phyloP scores from a whole-genome alignment of 169 alveolate species.

The Plasmodium inui region DNA sequence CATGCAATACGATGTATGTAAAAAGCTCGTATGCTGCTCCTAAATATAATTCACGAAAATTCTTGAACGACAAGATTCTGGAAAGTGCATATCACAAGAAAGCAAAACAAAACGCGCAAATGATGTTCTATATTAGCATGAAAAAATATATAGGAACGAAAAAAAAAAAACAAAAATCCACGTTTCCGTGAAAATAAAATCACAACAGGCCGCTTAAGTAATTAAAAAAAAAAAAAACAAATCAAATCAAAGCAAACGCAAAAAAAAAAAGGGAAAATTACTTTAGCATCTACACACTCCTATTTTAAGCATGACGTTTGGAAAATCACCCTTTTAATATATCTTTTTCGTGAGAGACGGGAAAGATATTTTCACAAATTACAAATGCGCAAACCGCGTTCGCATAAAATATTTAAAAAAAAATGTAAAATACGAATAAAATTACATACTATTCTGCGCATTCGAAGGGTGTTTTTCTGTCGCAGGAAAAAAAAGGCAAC shows the following conservation, averaged over 20 bases:
- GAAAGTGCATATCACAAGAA: not conserved
- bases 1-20: not conserved
- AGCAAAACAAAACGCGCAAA: not conserved
- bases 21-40: not conserved
- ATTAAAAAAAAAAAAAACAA: too few relatives aligned
- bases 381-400: not conserved
- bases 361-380: not conserved
- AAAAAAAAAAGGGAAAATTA: not conserved
- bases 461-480: not conserved
- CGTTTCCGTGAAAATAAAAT: not conserved
- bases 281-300: not conserved
- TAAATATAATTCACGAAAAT: not conserved
- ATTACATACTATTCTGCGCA: not conserved
- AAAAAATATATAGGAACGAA: not conserved
- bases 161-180: not conserved
- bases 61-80: not conserved
- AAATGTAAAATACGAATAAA: not conserved
- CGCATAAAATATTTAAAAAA: not conserved
- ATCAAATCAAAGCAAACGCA: not conserved
- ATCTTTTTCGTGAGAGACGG: not conserved
- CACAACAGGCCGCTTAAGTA: not conserved
- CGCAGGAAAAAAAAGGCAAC: not conserved
- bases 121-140: not conserved
- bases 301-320: not conserved
- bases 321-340: not conserved